These are phyloP conservation scores for Auxenochlorella pyrenoidosa DNA, from an alignment of 139 green algal species.

Conservation along the genomic window DNA sequence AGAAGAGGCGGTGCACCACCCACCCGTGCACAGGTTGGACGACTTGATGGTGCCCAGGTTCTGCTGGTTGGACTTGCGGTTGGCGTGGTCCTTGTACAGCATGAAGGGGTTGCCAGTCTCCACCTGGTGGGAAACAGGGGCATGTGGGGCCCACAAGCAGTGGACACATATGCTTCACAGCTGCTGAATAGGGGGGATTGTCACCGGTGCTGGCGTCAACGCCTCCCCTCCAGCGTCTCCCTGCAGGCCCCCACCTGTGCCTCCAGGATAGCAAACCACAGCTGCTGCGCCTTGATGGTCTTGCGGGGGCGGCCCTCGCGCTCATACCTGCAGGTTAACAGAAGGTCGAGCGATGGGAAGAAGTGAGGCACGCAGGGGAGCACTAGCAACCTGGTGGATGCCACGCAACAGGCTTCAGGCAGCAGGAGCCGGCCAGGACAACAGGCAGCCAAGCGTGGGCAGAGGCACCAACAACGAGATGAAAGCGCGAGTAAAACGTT, in stretches of 20 bases:
- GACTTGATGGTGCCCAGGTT: constrained; percentile 99
- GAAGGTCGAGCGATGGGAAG: not conserved
- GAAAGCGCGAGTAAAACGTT: too few species aligned
- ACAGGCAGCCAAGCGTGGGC: not conserved
- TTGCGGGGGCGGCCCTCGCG: constrained; percentile 63
- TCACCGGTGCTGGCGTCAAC: too few species aligned
- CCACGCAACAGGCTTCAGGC: not conserved
- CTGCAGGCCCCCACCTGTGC: constrained; percentile 69
- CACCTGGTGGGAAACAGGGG: constrained; percentile 57
- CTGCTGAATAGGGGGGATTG: too few species aligned
- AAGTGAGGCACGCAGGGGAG: not conserved
- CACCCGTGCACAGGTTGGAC: constrained; percentile 96
- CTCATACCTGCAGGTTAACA: constrained; percentile 71
- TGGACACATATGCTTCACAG: too few species aligned
- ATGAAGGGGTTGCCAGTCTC: constrained; percentile 99
- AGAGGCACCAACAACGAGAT: too few species aligned
- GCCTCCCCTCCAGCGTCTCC: not conserved
- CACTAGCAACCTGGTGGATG: too few species aligned
- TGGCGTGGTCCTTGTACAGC: constrained; percentile 99
- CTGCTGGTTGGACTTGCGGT: constrained; percentile 98
- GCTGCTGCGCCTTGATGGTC: constrained; percentile 93
- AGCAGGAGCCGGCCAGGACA: not conserved
- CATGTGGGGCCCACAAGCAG: too few species aligned
- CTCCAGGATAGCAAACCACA: constrained; percentile 99
- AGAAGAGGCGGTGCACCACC: not conserved